phyloP scores from a whole-genome alignment of 352 stramenopile genomes.

The Phytophthora syringae region DNA sequence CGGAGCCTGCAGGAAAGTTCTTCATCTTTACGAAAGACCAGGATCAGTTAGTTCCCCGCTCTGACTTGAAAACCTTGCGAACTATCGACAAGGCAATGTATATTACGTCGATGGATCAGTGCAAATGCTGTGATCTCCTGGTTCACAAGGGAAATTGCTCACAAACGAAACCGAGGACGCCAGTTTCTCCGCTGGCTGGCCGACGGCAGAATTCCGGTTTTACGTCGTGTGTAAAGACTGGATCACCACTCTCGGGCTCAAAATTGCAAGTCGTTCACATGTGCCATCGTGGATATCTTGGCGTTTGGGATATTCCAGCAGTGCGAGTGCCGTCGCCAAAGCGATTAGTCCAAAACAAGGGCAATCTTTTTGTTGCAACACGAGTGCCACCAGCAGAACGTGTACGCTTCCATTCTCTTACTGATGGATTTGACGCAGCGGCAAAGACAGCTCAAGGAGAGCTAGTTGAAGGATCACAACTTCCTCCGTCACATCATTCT shows the following conservation, averaged over 20 bases:
- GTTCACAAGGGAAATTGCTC: constrained; percentile 17
- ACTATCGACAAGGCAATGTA: constrained; percentile 61
- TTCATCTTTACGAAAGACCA: constrained; percentile 88
- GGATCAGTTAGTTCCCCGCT: constrained; percentile 82
- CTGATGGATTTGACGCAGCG: constrained; percentile 38
- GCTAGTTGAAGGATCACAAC: neutral
- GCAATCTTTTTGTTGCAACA: constrained; percentile 23
- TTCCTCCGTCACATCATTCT: neutral
- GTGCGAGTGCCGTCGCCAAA: constrained; percentile 12
- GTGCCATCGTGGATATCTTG: constrained; percentile 58
- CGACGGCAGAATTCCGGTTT: constrained; percentile 42
- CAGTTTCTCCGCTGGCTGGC: constrained; percentile 9
- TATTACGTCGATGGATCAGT: constrained; percentile 62
- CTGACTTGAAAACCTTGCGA: constrained; percentile 65
- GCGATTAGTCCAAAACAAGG: constrained; percentile 4
- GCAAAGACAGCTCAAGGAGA: constrained; percentile 12
- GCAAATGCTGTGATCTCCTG: constrained; percentile 49
- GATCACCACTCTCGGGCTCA: neutral
- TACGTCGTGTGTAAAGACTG: constrained; percentile 49
- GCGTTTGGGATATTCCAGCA: constrained; percentile 55
- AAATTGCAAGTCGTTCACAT: constrained; percentile 58
- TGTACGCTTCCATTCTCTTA: constrained; percentile 32
- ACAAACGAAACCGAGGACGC: constrained; percentile 3
- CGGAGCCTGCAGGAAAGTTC: constrained; percentile 51
- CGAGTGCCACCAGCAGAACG: constrained; percentile 12